Conservation (phyloP, 768 basidiomycete species). For the Podaxis rugospora region DNA sequence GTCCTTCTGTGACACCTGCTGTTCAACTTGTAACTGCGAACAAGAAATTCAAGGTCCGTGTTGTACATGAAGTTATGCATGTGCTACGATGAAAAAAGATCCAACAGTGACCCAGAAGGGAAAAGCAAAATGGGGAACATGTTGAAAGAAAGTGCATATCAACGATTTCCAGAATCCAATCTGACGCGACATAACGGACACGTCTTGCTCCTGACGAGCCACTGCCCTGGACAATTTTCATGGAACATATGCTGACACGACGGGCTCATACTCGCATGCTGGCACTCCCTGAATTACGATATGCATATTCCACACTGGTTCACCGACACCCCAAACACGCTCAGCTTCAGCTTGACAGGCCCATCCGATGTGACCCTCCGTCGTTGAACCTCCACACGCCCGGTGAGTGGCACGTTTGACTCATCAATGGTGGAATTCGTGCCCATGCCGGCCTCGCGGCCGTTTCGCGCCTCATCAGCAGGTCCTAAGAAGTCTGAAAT, state of each 20-base stretch:
- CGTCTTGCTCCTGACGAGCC: conserved; percentile 55
- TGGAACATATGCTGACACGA: conserved; percentile 66
- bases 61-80: not conserved
- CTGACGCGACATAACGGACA: conserved; percentile 63
- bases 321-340: conserved; percentile 56
- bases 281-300: conserved; percentile 59
- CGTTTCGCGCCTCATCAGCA: conserved; percentile 10
- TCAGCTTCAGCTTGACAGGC: conserved; percentile 66
- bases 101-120: conserved; percentile 1
- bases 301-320: conserved; percentile 74
- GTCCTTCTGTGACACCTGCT: not conserved
- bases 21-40: not conserved
- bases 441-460: not conserved
- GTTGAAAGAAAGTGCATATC: conserved; percentile 23
- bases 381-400: conserved; percentile 51
- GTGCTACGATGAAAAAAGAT: not conserved
- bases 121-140: not conserved
- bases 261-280: conserved; percentile 51
- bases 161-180: conserved; percentile 27
- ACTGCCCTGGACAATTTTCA: conserved; percentile 55
- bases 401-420: conserved; percentile 31
- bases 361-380: conserved; percentile 59
- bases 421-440: conserved; percentile 10
- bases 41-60: not conserved
- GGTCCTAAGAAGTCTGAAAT: conserved; percentile 11